Percentiles rank a stretch among this genome's conserved stretches.
Evolutionary conservation across 1,139 yeast genomes (phyloP).

Genomic region (Kodamaea plutei): DNA sequence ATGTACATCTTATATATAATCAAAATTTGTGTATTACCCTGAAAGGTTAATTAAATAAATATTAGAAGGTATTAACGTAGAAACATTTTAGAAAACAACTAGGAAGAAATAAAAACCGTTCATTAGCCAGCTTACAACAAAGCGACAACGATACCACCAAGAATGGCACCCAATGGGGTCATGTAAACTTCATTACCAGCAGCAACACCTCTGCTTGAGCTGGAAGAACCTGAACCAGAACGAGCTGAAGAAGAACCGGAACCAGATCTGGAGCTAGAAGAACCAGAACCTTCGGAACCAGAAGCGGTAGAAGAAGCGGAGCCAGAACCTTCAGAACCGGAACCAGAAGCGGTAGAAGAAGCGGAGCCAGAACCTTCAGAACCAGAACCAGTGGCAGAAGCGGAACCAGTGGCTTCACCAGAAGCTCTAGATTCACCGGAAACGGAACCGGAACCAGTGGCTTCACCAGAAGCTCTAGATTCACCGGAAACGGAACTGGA

Average conservation of each 20-base stretch:
- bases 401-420: conserved; percentile 3
- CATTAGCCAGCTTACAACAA: conserved; percentile 9
- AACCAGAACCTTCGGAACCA: conserved; percentile 2
- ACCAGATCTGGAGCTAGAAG: conserved; percentile 6
- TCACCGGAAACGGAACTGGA: conserved; percentile 5
- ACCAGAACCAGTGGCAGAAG: conserved; percentile 3
- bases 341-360: conserved; percentile 1
- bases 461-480: background rate
- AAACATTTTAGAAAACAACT: background rate
- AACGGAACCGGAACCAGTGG: background rate
- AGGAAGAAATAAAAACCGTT: too few relatives aligned
- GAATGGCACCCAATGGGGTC: conserved; percentile 16
- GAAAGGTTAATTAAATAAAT: too few relatives aligned
- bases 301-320: conserved; percentile 6
- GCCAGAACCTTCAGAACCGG: conserved; percentile 7
- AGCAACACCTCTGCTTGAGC: conserved; percentile 9
- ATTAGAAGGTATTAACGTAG: background rate
- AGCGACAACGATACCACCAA: conserved; percentile 16
- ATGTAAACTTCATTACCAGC: conserved; percentile 4
- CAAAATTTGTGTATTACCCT: too few relatives aligned
- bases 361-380: conserved; percentile 3
- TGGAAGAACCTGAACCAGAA: conserved; percentile 6
- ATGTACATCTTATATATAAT: too few relatives aligned
- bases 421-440: background rate
- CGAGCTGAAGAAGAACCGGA: conserved; percentile 5